phyloP scores from a whole-genome alignment of 2,329 filamentous ascomycete genomes.

The Colletotrichum tropicicola region DNA sequence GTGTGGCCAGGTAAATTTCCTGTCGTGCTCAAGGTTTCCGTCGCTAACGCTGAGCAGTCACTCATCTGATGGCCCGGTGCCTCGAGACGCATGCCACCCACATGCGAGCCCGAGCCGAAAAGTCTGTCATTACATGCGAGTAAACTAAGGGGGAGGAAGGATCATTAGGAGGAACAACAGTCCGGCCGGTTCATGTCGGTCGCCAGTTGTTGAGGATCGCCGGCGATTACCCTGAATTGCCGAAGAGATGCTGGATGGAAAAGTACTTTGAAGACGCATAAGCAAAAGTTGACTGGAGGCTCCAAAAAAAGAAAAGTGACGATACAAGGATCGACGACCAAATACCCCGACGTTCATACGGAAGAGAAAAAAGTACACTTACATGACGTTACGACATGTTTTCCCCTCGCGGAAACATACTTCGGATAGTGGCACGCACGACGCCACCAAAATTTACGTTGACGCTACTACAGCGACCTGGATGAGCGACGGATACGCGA shows the following conservation, averaged over 20 bases:
- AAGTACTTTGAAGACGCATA: no score
- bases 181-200: neutral
- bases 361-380: constrained; percentile 14
- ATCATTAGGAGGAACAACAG: neutral
- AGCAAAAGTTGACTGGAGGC: neutral
- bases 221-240: neutral
- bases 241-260: neutral
- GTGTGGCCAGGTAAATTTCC: constrained; percentile 85
- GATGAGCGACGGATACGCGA: neutral
- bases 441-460: constrained; percentile 12
- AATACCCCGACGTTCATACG: constrained; percentile 6
- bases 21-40: no score
- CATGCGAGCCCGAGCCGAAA: constrained; percentile 61
- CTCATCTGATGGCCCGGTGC: constrained; percentile 63
- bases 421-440: neutral
- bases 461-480: neutral
- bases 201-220: neutral
- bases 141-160: constrained; percentile 32
- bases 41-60: constrained; percentile 46
- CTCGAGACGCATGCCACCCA: constrained; percentile 63
- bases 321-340: constrained; percentile 6
- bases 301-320: neutral
- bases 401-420: neutral
- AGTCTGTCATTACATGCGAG: constrained; percentile 54
- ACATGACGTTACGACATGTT: constrained; percentile 18